These are phyloP conservation scores for Rutstroemia sydowiana DNA, from an alignment of 2,329 filamentous ascomycete species.

Conservation along the genomic window DNA sequence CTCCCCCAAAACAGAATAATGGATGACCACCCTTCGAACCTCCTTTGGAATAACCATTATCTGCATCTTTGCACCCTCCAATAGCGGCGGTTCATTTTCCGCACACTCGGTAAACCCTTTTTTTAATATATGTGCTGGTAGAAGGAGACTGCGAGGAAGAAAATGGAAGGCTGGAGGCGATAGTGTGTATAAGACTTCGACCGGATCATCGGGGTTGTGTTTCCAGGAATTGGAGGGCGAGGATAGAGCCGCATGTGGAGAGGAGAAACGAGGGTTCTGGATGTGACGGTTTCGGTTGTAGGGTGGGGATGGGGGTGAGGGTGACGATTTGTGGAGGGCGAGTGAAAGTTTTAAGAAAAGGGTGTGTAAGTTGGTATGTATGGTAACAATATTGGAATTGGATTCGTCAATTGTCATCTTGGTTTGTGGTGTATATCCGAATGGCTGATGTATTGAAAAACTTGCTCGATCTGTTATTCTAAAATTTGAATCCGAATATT, in stretches of 20 bases:
- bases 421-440: no score
- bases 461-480: no score
- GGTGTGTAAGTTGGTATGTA: no score
- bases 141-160: slow-evolving; percentile 7
- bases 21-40: slow-evolving; percentile 1
- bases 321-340: no score
- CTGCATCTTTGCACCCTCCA: slow-evolving; percentile 16
- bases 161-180: slow-evolving; percentile 10
- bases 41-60: slow-evolving; percentile 13
- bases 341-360: no score
- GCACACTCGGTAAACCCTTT: slow-evolving; percentile 8
- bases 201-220: slow-evolving; percentile 3
- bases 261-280: background rate
- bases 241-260: background rate
- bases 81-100: slow-evolving; percentile 12
- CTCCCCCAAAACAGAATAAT: slow-evolving; percentile 11
- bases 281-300: no score
- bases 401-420: no score
- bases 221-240: background rate
- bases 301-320: no score
- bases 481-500: no score
- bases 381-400: no score
- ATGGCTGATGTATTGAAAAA: no score
- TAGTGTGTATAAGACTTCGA: slow-evolving; percentile 17
- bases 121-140: background rate